Evolutionary conservation across 2,329 filamentous ascomycete genomes (phyloP).

Genomic region (Colletotrichum incanum): DNA sequence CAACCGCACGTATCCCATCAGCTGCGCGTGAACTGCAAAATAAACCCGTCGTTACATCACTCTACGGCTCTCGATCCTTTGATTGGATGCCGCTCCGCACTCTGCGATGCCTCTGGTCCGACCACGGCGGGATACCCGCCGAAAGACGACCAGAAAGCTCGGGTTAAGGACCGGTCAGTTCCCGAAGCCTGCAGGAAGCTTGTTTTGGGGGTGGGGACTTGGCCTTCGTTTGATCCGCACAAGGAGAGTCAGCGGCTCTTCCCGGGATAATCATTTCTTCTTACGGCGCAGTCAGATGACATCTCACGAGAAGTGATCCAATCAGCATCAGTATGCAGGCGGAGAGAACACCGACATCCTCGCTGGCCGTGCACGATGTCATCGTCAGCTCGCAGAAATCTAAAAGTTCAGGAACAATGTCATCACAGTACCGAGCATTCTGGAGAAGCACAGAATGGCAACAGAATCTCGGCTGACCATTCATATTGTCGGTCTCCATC

Average conservation of each 20-base stretch:
- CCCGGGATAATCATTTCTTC: conserved; percentile 21
- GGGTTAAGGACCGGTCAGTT: conserved; percentile 8
- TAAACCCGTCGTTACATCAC: not conserved
- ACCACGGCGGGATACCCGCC: not conserved
- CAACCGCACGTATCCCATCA: conserved; percentile 16
- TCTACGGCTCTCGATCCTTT: not conserved
- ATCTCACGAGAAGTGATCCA: not conserved
- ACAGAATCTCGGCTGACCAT: not conserved
- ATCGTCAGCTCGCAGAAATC: not conserved
- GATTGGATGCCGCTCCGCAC: conserved; percentile 1
- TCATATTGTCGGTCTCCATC: not conserved
- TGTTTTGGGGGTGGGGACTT: conserved; percentile 1
- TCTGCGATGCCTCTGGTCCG: not conserved
- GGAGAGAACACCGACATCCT: conserved; percentile 4
- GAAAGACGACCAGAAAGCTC: conserved; percentile 6
- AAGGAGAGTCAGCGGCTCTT: conserved; percentile 1
- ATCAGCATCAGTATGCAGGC: not conserved
- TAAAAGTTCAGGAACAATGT: not conserved
- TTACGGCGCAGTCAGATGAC: conserved; percentile 11
- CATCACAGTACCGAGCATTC: too few relatives aligned
- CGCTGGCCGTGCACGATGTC: not conserved
- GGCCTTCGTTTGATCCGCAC: conserved; percentile 12
- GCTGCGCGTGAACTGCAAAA: not conserved
- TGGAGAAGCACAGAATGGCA: not conserved
- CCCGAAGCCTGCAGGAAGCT: conserved; percentile 30